Evolutionary conservation across 148 eudicot species (phyloP).

Genomic region (Chenopodium berlandieri): DNA sequence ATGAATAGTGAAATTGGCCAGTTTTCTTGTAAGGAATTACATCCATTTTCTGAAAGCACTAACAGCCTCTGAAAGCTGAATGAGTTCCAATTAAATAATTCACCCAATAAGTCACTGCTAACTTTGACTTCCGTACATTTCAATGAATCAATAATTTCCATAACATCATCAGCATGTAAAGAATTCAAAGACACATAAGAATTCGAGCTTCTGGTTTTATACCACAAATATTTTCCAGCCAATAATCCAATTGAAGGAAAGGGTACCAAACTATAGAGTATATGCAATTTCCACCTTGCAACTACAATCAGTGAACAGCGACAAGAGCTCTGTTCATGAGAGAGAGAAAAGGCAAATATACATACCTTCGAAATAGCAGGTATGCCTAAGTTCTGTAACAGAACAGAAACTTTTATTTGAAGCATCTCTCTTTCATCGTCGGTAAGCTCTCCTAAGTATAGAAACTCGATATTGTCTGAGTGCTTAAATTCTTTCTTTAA

Average conservation of each 20-base stretch:
- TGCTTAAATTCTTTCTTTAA: conserved; percentile 74
- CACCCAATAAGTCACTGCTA: conserved; percentile 21
- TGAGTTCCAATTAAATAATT: conserved; percentile 24
- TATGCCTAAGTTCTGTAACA: conserved; percentile 60
- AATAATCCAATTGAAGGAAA: not conserved
- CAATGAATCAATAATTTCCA: not conserved
- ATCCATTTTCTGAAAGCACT: conserved; percentile 32
- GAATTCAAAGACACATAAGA: not conserved
- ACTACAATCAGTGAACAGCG: not conserved
- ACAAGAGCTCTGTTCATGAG: conserved; percentile 14
- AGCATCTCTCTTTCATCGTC: conserved; percentile 55
- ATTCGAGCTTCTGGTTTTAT: not conserved
- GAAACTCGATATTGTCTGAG: conserved; percentile 58
- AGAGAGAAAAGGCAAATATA: conserved; percentile 15
- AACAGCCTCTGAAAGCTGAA: conserved; percentile 25
- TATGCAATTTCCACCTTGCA: not conserved
- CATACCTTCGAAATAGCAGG: conserved; percentile 84
- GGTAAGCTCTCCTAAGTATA: conserved; percentile 65
- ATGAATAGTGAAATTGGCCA: conserved; percentile 34
- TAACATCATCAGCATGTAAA: not conserved
- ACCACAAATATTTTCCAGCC: not conserved
- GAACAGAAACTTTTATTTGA: conserved; percentile 46
- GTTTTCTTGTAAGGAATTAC: conserved; percentile 34
- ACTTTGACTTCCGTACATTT: conserved; percentile 1
- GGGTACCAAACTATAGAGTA: conserved; percentile 1